A percentile compares a stretch with the other conserved stretches of the same genome.
These are phyloP conservation scores for Sclerotinia glacialis DNA, from an alignment of 2,329 filamentous ascomycete species.

Conservation along the genomic window DNA sequence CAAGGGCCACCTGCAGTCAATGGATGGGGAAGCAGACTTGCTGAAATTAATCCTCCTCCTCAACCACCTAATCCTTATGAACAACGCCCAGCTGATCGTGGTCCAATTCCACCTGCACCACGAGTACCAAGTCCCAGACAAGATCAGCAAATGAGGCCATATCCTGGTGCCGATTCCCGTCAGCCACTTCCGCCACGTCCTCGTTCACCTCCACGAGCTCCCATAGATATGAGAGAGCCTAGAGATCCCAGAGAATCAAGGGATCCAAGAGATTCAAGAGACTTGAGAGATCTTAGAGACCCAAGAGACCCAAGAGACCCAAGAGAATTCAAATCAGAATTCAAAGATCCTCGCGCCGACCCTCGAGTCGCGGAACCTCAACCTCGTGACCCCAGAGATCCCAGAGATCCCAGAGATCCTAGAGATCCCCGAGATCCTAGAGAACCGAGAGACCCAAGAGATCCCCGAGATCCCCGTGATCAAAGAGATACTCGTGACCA, in stretches of 20 bases:
- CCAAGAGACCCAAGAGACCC: slow-evolving; percentile 8
- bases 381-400: slow-evolving; percentile 33
- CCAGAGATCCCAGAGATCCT: background rate
- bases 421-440: slow-evolving; percentile 12
- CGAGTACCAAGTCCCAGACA: slow-evolving; percentile 65
- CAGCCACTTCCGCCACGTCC: slow-evolving; percentile 54
- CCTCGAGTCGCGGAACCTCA: slow-evolving; percentile 32
- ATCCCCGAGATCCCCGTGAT: slow-evolving; percentile 10
- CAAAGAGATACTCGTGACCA: slow-evolving; percentile 28
- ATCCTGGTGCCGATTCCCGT: slow-evolving; percentile 61
- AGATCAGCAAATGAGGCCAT: slow-evolving; percentile 66
- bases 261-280: slow-evolving; percentile 7
- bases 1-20: slow-evolving; percentile 45
- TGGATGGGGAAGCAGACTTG: slow-evolving; percentile 64
- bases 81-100: slow-evolving; percentile 68
- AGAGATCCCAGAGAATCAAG: slow-evolving; percentile 11
- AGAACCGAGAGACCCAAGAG: background rate
- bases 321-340: slow-evolving; percentile 9
- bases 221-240: slow-evolving; percentile 1
- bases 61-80: slow-evolving; percentile 82
- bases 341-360: slow-evolving; percentile 5
- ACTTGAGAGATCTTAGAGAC: slow-evolving; percentile 41
- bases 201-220: slow-evolving; percentile 49
- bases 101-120: slow-evolving; percentile 66
- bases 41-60: slow-evolving; percentile 73